Evolutionary conservation across 2,329 filamentous ascomycete species (phyloP).

Genomic region (Dactylellina sp.): DNA sequence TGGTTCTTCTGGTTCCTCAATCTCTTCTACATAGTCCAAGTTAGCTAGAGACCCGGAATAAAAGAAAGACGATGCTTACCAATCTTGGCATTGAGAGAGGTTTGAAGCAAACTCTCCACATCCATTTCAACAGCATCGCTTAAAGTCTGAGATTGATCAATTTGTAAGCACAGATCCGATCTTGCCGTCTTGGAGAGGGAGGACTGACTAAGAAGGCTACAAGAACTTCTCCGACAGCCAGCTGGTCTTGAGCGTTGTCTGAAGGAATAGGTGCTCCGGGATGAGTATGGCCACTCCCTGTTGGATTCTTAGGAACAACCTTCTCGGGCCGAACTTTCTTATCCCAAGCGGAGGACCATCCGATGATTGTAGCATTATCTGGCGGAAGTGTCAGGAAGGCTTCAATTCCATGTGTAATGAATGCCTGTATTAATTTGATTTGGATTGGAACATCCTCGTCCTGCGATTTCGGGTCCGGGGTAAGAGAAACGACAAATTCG

Average conservation of each 20-base stretch:
- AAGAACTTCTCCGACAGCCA: slow-evolving; percentile 42
- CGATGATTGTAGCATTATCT: slow-evolving; percentile 42
- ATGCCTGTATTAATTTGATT: slow-evolving; percentile 51
- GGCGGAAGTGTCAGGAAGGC: slow-evolving; percentile 39
- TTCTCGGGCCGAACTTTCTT: slow-evolving; percentile 52
- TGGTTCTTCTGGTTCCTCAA: slow-evolving; percentile 5
- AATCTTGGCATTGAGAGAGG: slow-evolving; percentile 36
- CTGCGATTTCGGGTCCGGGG: slow-evolving; percentile 11
- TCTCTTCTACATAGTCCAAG: slow-evolving; percentile 18
- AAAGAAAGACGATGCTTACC: slow-evolving; percentile 2
- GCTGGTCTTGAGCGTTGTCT: slow-evolving; percentile 24
- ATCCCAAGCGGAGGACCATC: slow-evolving; percentile 43
- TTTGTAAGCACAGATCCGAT: slow-evolving; percentile 1
- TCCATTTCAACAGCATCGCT: slow-evolving; percentile 50
- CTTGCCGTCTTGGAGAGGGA: neutral
- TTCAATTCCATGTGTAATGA: slow-evolving; percentile 53
- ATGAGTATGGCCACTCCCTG: slow-evolving; percentile 4
- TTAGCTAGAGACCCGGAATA: neutral
- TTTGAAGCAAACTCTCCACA: slow-evolving; percentile 43
- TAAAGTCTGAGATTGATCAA: slow-evolving; percentile 6
- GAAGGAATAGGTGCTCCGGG: slow-evolving; percentile 6
- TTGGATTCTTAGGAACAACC: slow-evolving; percentile 30
- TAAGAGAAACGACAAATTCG: slow-evolving; percentile 38
- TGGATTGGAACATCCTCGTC: slow-evolving; percentile 45
- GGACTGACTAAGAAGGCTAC: slow-evolving; percentile 44